A percentile compares a stretch with the other conserved stretches of the same genome.
phyloP scores from a whole-genome alignment of 2,329 filamentous ascomycete species.

The Neonectria faginata region DNA sequence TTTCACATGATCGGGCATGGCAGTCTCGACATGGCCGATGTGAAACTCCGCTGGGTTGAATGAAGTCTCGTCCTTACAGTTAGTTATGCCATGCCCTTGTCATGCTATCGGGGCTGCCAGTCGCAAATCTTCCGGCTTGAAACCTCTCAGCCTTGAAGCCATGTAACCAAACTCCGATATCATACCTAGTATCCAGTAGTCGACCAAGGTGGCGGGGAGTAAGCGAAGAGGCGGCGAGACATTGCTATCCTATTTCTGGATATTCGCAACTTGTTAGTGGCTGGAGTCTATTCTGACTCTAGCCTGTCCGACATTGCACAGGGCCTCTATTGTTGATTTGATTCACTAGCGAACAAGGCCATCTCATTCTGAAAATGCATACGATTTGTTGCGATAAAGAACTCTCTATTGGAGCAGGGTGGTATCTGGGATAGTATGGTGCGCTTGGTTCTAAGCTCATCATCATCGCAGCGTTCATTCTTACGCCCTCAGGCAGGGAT shows the following conservation, averaged over 20 bases:
- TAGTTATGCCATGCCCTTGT: no score
- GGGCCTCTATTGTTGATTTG: neutral
- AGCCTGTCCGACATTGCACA: neutral
- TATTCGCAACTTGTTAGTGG: neutral
- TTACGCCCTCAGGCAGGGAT: constrained; percentile 22
- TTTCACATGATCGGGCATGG: neutral
- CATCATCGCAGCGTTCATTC: constrained; percentile 6
- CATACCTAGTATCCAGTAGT: neutral
- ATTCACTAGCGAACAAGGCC: neutral
- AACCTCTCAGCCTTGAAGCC: neutral
- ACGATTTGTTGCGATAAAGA: neutral
- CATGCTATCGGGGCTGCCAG: no score
- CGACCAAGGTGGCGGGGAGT: neutral
- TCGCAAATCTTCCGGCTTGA: neutral
- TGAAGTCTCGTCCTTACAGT: no score
- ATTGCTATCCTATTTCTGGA: neutral
- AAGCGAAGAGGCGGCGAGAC: constrained; percentile 12
- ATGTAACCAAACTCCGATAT: neutral
- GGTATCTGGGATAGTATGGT: constrained; percentile 16
- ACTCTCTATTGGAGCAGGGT: constrained; percentile 19
- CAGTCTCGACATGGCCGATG: neutral
- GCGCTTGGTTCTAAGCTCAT: constrained; percentile 20
- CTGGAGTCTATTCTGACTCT: neutral
- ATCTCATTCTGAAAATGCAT: neutral
- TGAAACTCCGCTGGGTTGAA: no score